phyloP scores from a whole-genome alignment of 176 grass and related monocot species.

The Juncus inflexus region DNA sequence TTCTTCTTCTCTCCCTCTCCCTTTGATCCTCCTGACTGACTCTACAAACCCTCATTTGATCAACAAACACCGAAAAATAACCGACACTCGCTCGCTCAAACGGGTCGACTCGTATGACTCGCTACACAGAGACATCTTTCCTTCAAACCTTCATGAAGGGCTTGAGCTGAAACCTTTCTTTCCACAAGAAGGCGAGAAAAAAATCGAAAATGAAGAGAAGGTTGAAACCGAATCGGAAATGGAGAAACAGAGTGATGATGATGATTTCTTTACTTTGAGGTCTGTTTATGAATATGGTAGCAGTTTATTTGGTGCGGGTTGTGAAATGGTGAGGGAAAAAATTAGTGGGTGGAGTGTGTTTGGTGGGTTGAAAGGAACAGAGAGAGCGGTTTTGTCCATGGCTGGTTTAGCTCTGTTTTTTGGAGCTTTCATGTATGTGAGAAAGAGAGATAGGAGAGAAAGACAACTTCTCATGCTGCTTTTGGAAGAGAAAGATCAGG shows the following conservation, averaged over 20 bases:
- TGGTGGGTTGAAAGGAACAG: constrained; percentile 17
- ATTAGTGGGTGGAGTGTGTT: constrained; percentile 30
- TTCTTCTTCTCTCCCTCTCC: constrained; percentile 41
- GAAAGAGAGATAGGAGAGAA: constrained; percentile 56
- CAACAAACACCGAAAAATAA: constrained; percentile 37
- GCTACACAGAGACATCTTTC: constrained; percentile 44
- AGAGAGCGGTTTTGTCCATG: constrained; percentile 46
- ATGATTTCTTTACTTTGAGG: constrained; percentile 13
- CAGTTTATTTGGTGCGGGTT: constrained; percentile 35
- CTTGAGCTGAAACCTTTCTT: constrained; percentile 34
- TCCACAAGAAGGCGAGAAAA: constrained; percentile 22
- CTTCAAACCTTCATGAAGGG: constrained; percentile 43
- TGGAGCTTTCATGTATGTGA: constrained; percentile 45
- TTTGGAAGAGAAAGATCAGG: constrained; percentile 70
- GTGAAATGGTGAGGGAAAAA: constrained; percentile 30
- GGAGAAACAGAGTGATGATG: constrained; percentile 26
- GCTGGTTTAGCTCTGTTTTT: constrained; percentile 32
- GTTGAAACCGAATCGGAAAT: constrained; percentile 1
- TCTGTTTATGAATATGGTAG: constrained; percentile 28
- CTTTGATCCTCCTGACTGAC: constrained; percentile 27
- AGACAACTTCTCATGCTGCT: constrained; percentile 48
- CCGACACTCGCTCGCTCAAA: neutral
- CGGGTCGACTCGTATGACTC: constrained; percentile 29
- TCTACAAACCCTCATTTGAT: constrained; percentile 30
- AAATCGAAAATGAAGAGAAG: neutral